Evolutionary conservation across 345 rosid genomes (phyloP).

Genomic region (Brassica rapa): DNA sequence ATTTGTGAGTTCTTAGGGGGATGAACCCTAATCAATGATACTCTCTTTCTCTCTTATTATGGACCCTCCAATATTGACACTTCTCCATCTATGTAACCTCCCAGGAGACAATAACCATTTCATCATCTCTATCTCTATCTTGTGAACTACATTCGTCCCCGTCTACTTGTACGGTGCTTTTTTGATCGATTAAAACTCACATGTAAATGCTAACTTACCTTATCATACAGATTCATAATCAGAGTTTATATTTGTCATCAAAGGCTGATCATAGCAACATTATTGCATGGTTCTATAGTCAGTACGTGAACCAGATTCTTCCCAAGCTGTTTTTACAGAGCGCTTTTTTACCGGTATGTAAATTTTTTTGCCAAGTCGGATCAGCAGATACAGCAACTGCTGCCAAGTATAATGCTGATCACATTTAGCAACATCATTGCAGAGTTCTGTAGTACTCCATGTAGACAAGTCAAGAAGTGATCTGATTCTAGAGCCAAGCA

Average conservation of each 20-base stretch:
- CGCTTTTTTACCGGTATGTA: background rate
- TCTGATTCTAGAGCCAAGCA: slow-evolving; percentile 1
- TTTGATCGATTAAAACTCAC: background rate
- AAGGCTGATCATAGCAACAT: background rate
- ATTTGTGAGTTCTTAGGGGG: slow-evolving; percentile 32
- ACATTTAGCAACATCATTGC: background rate
- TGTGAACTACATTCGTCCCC: slow-evolving; percentile 33
- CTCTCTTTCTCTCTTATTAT: slow-evolving; percentile 19
- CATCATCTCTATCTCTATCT: slow-evolving; percentile 33
- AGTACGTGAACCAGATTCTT: background rate
- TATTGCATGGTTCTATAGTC: background rate
- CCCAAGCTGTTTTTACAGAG: background rate
- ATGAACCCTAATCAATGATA: slow-evolving; percentile 41
- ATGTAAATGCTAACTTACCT: background rate
- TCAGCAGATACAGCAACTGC: background rate
- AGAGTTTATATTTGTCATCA: background rate
- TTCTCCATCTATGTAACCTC: slow-evolving; percentile 36
- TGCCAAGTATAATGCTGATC: slow-evolving; percentile 3
- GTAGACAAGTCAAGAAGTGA: slow-evolving; percentile 14
- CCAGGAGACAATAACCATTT: slow-evolving; percentile 32
- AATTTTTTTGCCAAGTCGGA: background rate
- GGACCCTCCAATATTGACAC: slow-evolving; percentile 41
- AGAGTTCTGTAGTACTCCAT: background rate
- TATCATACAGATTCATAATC: background rate
- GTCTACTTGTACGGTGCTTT: slow-evolving; percentile 16